Base-by-base conservation (phyloP, 2,329 filamentous ascomycete genomes). In the Cadophora gregata region DNA sequence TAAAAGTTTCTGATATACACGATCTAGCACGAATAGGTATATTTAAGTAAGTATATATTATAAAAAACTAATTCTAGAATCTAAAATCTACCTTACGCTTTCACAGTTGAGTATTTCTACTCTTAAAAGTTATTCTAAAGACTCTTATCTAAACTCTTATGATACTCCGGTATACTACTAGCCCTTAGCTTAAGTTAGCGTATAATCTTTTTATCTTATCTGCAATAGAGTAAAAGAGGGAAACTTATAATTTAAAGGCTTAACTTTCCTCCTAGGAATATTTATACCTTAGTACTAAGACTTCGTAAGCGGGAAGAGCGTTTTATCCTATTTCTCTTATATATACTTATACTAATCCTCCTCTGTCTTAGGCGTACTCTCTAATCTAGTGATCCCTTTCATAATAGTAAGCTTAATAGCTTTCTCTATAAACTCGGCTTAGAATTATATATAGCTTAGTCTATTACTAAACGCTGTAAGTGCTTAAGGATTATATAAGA, bases 261-360 rank as follows among this genome's bases (percentile, higher is more conserved):
- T 77, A 16, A 76, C 65, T 10, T 71, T 67, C 70, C 80, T 81
- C 0, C 80, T 79, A 0, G 80, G 79, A 36, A 83, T 78, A 48
- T 79, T 80, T 3, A 73, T 74, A 0, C 80, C 80, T 75, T 79
- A 78, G 56, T 81, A 82, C 79, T 78, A 81, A 21, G 76, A 77
- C 48, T 78, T 75, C 4, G 75, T 74, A 2, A 56, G 70, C 1
- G 77, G 75, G 38, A 81, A 69, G 2, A 81, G 70, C 24, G 75
- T 75, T 3, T 67, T 64, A 59, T 77, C 67, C 4, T 75, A 76
- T 3, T 79, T 48, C 6, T 73, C 71, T 12, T 71, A 62, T 9
- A 80, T 73, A 4, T 71, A 63, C 19, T 75, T 69, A 8, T 66
- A 73, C 77, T 77, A 82, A 12, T 73, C 65, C 8, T 74, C 69